Base-by-base conservation (phyloP, 2,329 filamentous ascomycete genomes). In the Penicillium sp. region DNA sequence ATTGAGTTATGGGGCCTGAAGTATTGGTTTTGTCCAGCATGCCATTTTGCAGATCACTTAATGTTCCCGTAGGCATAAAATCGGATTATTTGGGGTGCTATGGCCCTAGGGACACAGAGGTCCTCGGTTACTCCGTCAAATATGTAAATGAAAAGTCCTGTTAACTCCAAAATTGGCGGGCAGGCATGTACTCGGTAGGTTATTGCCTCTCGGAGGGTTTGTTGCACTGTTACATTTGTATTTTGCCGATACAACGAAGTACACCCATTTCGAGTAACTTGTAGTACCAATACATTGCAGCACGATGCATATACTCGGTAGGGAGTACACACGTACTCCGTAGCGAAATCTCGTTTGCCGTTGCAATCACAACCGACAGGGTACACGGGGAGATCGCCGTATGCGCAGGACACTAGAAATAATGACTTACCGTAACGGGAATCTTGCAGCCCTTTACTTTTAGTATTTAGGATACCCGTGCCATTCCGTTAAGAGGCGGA, bases 181-280 rank as follows among this genome's bases (percentile, higher is more conserved):
- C 10, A 8, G 2, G 2, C n/a, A 12, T 29, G 17, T 17, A 31
- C 5, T 34, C 13, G 10, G 41, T 17, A 5, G 12, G 19, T 1
- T 15, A 38, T n/a, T 7, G 44, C 15, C 13, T 26, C 28, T 39
- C 44, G 44, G 35, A 29, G 28, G 28, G 44, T 47, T 40, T 26
- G 15, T 17, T 21, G 10, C 15, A 13, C 5, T 17, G 35, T 33
- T 29, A 10, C 28, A 33, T 31, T 8, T 26, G 21, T 7, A 21
- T 31, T 19, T n/a, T 13, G 42, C 31, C 31, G 22, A 34, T n/a
- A 38, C 13, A 38, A 24, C 13, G 15, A 10, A 24, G 7, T 22
- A 8, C 15, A 22, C 3, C 9, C 15, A 24, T 8, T 1, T n/a
- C 4, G 6, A 15, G 35, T 38, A 37, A 13, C 35, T 8, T 15